Evolutionary conservation across 1,284 basidiomycete species (phyloP), one percentile per base, ranked within the genome.

Genomic region (Lentinula novae-zelandiae): DNA sequence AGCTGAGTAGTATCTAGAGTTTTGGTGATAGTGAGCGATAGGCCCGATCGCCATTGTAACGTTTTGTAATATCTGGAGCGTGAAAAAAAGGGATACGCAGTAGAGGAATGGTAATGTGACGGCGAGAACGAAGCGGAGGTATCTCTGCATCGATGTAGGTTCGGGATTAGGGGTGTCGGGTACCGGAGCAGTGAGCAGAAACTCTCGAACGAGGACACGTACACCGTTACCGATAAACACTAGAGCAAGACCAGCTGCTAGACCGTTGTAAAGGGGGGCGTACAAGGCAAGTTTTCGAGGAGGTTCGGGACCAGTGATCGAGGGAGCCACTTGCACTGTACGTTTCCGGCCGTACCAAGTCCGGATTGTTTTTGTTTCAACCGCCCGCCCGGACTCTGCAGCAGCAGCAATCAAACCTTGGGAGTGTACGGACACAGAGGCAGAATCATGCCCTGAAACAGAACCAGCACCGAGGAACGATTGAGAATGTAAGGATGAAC

Each of bases 181-280:
- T n/a, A 56, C 54, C 13, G 75, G 73, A 17, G 83, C 83, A 67
- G 94, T 93, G 13, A 93, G 80, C 27, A 82, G 69, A 63, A 76
- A 85, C 71, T 93, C 90, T 60, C 82, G 74, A 27, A 94, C 68
- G 49, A 94, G 69, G 5, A 79, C 79, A 65, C 74, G 84, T 63
- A 75, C 60, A 53, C 79, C 78, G 58, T 76, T 76, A 2, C 78
- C 79, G n/a, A 80, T 73, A 62, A 80, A 80, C 7, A 79, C 73
- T 70, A 65, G 7, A 3, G 80, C 84, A 64, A 86, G 68, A 8
- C 79, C 90, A 56, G 82, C 86, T 33, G 89, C 87, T 1, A 93
- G 68, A 6, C 92, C 93, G 63, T 87, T 87, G 69, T 93, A 92
- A 52, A 94, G 67, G 0, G 92, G 89, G 0, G 90, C 89, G 65